Percentiles rank a stretch among this genome's conserved stretches.
These are phyloP conservation scores for Talaromyces piceae DNA, from an alignment of 2,329 filamentous ascomycete species.

Conservation along the genomic window DNA sequence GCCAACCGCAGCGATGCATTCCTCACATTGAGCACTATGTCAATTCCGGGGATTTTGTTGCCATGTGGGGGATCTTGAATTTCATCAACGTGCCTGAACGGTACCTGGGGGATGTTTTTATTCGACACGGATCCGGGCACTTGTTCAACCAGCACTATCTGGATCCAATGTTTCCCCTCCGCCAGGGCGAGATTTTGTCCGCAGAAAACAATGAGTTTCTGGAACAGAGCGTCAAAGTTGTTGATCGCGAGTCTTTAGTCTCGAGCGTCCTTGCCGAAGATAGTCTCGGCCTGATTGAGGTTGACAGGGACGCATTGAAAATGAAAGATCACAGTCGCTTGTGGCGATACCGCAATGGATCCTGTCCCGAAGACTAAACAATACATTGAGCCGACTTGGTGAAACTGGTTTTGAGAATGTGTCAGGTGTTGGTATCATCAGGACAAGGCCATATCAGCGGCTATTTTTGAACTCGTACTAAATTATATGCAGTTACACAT, in stretches of 20 bases:
- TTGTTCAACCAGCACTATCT: conserved; percentile 41
- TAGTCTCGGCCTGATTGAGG: neutral
- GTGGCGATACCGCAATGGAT: neutral
- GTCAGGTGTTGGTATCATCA: no score
- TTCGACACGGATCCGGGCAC: conserved; percentile 35
- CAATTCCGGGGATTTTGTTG: conserved; percentile 65
- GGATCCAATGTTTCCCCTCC: conserved; percentile 35
- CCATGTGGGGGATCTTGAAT: conserved; percentile 65
- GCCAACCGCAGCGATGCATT: conserved; percentile 32
- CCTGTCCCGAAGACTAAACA: neutral
- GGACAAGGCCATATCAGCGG: no score
- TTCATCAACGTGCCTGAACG: conserved; percentile 48
- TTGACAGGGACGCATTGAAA: neutral
- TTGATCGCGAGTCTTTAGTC: neutral
- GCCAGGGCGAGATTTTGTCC: conserved; percentile 15
- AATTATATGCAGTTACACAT: no score
- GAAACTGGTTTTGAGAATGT: no score
- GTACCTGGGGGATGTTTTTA: conserved; percentile 44
- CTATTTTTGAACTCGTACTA: no score
- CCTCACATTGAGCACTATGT: conserved; percentile 74
- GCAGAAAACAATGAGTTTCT: neutral
- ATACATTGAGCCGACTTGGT: no score
- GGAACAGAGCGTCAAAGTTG: neutral
- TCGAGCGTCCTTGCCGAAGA: neutral
- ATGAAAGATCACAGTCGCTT: neutral